Evolutionary conservation across 129 eudicot genomes (phyloP), one percentile per base, ranked within the genome.

Genomic region (Artemisia tridentata): DNA sequence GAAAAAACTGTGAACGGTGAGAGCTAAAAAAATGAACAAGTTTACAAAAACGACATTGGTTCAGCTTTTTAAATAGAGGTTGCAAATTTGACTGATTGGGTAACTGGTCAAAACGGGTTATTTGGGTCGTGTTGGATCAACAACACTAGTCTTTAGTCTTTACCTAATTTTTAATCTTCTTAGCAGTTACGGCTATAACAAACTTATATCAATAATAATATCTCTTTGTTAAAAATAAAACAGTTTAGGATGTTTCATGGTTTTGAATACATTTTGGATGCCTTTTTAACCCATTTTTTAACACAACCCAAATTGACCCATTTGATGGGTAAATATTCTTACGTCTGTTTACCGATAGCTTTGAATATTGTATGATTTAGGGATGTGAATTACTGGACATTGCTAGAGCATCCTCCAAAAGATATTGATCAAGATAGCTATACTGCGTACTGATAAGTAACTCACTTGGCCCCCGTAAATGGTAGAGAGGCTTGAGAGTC

Each of bases 391-490:
- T 85, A 79, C 68, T 84, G 85, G 91, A 61, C 80, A 63, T 41
- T 90, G 57, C 65, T 90, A 69, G 95, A 90, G 84, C 79, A 79
- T 25, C 73, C 95, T 21, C 95, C 97, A 2, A 79, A 69, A 31
- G 89, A 86, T n/a, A 83, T 73, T 78, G 91, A 90, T 23, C 25
- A 23, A 23, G 75, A 85, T 90, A 63, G 48, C 64, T 25, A 79
- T 87, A 53, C 86, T 90, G 45, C 95, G 88, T 19, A 92, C 91
- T 4, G 97, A 90, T 80, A 90, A 79, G 72, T 3, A 25, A 25
- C 29, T 25, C 3, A 25, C 29, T 2, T 90, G 97, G 95, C 81
- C 81, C 17, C 64, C 73, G 8, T 75, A 77, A 53, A 69, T 77
- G 62, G 68, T 25, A 25, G 29, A 81, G 80, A 79, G 75, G 76